Percentiles rank a stretch among this genome's conserved stretches.
These are phyloP conservation scores for Hypomontagnella submonticulosa DNA, from an alignment of 495 filamentous ascomycete genomes.

Conservation along the genomic window DNA sequence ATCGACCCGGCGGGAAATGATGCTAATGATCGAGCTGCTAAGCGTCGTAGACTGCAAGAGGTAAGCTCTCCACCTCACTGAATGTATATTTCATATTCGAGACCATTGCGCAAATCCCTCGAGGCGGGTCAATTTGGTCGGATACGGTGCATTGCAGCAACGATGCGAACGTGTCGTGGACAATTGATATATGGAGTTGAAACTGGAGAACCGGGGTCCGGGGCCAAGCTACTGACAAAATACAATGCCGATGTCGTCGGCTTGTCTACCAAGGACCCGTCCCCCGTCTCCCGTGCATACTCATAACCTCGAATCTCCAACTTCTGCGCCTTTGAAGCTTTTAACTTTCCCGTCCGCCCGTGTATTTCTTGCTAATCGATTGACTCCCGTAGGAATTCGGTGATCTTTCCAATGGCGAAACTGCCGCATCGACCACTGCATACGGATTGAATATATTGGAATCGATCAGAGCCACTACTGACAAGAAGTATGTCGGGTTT, in stretches of 20 bases:
- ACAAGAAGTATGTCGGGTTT: constrained; percentile 71
- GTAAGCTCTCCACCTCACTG: constrained; percentile 36
- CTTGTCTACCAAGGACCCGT: constrained; percentile 16
- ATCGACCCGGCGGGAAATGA: constrained; percentile 49
- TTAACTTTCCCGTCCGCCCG: background rate
- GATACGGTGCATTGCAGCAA: constrained; percentile 18
- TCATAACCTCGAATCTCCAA: constrained; percentile 29
- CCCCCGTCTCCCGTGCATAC: constrained; percentile 33
- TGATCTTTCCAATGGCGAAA: constrained; percentile 63
- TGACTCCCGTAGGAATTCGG: constrained; percentile 43
- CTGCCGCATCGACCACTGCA: constrained; percentile 69
- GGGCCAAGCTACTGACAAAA: constrained; percentile 20
- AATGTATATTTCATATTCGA: constrained; percentile 20
- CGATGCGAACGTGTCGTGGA: constrained; percentile 19
- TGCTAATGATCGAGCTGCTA: constrained; percentile 67
- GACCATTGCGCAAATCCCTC: constrained; percentile 26
- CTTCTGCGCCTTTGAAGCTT: constrained; percentile 18
- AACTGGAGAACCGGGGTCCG: constrained; percentile 12
- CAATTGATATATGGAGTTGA: constrained; percentile 19
- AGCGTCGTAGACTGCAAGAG: constrained; percentile 54
- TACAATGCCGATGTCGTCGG: constrained; percentile 28
- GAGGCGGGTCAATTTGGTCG: constrained; percentile 1
- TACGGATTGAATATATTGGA: constrained; percentile 73
- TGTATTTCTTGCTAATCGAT: constrained; percentile 32
- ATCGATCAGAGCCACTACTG: constrained; percentile 71